A percentile compares a stretch with the other conserved stretches of the same genome.
Evolutionary conservation across 768 basidiomycete species (phyloP).

Genomic region (Lyophyllum atratum): DNA sequence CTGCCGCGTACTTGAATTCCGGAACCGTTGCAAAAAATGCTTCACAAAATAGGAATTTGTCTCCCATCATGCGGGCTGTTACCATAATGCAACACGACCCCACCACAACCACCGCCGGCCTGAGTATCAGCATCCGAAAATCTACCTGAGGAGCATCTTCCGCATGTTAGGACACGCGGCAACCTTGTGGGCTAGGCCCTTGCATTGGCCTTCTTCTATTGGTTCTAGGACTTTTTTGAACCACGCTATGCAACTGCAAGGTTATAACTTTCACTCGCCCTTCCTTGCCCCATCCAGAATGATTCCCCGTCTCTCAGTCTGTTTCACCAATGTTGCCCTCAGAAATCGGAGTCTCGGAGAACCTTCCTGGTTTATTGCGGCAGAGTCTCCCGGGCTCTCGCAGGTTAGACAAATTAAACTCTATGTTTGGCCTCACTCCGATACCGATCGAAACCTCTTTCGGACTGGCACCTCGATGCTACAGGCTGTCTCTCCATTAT

Average conservation of each 20-base stretch:
- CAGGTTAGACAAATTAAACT: neutral
- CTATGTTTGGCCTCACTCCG: neutral
- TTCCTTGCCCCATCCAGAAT: neutral
- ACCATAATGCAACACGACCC: constrained; percentile 1
- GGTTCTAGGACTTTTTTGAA: neutral
- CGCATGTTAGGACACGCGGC: constrained; percentile 3
- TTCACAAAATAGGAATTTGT: neutral
- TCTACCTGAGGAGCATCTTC: constrained; percentile 1
- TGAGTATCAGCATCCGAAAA: constrained; percentile 1
- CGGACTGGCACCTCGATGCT: neutral
- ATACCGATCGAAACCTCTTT: constrained; percentile 4
- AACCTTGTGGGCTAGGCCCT: constrained; percentile 2
- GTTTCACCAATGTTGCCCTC: neutral
- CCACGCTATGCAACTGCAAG: neutral
- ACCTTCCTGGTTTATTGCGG: neutral
- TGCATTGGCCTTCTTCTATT: neutral
- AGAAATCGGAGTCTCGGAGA: neutral
- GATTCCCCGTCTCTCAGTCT: neutral
- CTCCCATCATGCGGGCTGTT: neutral
- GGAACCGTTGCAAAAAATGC: neutral
- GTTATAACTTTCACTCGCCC: neutral
- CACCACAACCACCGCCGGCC: neutral
- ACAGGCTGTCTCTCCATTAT: neutral
- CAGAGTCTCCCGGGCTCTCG: neutral
- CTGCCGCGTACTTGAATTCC: neutral